A percentile compares a stretch with the other conserved stretches of the same genome.
These are phyloP conservation scores for Talaromyces sp. DNA, from an alignment of 2,329 filamentous ascomycete genomes.

Conservation along the genomic window DNA sequence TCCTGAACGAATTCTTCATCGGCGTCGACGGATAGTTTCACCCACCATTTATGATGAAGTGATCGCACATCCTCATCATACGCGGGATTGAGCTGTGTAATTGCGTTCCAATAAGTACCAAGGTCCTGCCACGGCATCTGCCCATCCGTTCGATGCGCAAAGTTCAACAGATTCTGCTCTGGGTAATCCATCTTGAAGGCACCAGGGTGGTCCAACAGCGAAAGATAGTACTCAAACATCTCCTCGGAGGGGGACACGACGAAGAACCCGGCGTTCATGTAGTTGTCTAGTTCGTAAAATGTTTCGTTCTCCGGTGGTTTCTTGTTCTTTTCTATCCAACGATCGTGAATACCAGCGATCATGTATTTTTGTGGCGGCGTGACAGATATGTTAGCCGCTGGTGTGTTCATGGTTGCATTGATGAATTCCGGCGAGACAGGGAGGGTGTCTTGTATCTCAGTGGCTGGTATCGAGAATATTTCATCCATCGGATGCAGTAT, in stretches of 20 bases:
- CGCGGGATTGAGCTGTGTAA: background rate
- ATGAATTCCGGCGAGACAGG: background rate
- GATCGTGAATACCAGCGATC: conserved; percentile 11
- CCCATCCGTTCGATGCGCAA: conserved; percentile 36
- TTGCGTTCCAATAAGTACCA: conserved; percentile 31
- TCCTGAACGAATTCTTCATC: background rate
- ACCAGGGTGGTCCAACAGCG: conserved; percentile 27
- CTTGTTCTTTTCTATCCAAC: conserved; percentile 2
- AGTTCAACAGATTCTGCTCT: conserved; percentile 44
- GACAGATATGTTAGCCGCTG: background rate
- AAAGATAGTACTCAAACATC: conserved; percentile 35
- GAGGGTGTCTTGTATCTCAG: background rate
- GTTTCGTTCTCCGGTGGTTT: conserved; percentile 1
- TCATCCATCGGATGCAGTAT: conserved; percentile 11
- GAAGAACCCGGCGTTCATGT: conserved; percentile 32
- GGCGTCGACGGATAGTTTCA: background rate
- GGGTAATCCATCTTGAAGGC: conserved; percentile 36
- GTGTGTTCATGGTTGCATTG: no score
- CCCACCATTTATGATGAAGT: background rate
- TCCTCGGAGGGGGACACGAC: conserved; percentile 33
- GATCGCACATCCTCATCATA: background rate
- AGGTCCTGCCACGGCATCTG: conserved; percentile 41
- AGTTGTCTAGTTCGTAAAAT: background rate
- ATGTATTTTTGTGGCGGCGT: conserved; percentile 10
- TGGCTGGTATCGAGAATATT: conserved; percentile 1